Conservation (phyloP, 2,329 filamentous ascomycete species). For the Arthrobotrys sphaeroides region DNA sequence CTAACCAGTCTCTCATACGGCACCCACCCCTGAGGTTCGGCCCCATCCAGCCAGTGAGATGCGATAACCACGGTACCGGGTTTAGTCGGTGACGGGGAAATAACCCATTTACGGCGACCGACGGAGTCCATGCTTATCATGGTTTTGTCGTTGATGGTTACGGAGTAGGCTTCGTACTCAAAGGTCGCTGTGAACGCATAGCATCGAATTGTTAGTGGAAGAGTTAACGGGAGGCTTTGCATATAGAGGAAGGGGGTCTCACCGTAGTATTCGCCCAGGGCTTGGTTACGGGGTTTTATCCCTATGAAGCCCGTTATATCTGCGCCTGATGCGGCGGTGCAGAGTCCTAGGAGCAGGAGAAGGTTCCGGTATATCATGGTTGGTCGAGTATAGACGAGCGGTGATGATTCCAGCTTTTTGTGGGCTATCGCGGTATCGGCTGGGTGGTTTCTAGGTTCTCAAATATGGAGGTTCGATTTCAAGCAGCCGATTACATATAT, state of each 20-base stretch:
- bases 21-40: slow-evolving; percentile 23
- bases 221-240: not conserved
- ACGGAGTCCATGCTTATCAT: slow-evolving; percentile 28
- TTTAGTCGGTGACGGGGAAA: not conserved
- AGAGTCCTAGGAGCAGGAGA: not conserved
- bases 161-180: slow-evolving; percentile 22
- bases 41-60: slow-evolving; percentile 14
- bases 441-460: too few relatives aligned
- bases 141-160: slow-evolving; percentile 22
- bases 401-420: not conserved
- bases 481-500: too few relatives aligned
- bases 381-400: not conserved
- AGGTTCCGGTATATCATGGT: not conserved
- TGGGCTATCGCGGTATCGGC: too few relatives aligned
- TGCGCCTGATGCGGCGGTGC: not conserved
- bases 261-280: slow-evolving; percentile 37
- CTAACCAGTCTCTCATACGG: slow-evolving; percentile 19
- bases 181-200: slow-evolving; percentile 20
- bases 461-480: too few relatives aligned
- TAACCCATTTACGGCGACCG: slow-evolving; percentile 17
- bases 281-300: slow-evolving; percentile 16
- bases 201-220: not conserved
- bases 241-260: not conserved
- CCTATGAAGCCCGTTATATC: slow-evolving; percentile 29
- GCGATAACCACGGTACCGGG: slow-evolving; percentile 12